phyloP scores from a whole-genome alignment of 352 stramenopile species.

The Aphanomyces stellatus region DNA sequence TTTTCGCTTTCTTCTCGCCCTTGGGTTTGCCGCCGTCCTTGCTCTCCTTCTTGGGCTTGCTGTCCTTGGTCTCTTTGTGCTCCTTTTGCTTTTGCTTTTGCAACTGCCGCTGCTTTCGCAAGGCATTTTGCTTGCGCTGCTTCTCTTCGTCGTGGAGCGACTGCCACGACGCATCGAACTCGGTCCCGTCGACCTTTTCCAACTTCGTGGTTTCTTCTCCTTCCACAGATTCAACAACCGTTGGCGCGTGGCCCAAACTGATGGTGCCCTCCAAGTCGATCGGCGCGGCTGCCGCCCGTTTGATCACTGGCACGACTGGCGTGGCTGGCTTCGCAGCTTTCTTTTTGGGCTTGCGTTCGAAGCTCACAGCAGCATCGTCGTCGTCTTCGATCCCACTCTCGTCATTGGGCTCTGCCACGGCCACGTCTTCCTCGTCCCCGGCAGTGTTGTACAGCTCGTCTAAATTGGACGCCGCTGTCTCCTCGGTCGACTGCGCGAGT shows the following conservation, averaged over 20 bases:
- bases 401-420: too few relatives aligned
- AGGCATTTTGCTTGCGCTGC: slow-evolving; percentile 20
- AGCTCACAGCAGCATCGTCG: background rate
- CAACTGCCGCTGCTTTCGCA: background rate
- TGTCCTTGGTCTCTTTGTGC: background rate
- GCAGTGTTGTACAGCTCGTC: background rate
- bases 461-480: too few relatives aligned
- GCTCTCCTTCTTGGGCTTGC: background rate
- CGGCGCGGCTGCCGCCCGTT: background rate
- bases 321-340: background rate
- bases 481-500: too few relatives aligned
- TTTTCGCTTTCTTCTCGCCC: background rate
- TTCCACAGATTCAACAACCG: too few relatives aligned
- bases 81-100: slow-evolving; percentile 12
- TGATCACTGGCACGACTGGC: background rate
- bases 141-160: slow-evolving; percentile 45
- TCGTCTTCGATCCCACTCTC: background rate
- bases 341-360: background rate
- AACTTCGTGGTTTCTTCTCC: too few relatives aligned
- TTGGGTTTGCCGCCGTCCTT: background rate
- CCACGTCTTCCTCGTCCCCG: too few relatives aligned
- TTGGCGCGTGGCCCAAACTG: background rate
- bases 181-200: slow-evolving; percentile 10
- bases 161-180: slow-evolving; percentile 44
- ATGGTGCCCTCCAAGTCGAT: background rate